phyloP scores from a whole-genome alignment of 352 stramenopile genomes.

The Achlya hypogyna region DNA sequence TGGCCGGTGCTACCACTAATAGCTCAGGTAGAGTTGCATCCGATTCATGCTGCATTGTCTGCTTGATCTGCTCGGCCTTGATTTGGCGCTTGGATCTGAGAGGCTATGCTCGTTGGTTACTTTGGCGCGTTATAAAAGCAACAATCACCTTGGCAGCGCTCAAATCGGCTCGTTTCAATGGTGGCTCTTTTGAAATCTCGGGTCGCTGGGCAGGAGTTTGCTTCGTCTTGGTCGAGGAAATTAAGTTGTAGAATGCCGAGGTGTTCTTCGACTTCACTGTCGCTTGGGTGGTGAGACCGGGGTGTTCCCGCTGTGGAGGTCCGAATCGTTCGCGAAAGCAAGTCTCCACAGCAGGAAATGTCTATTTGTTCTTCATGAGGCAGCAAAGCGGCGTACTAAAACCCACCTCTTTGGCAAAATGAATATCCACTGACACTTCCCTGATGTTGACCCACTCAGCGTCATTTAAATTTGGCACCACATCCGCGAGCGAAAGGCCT shows the following conservation, averaged over 20 bases:
- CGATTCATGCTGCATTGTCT: no score
- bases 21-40: no score
- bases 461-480: constrained; percentile 13
- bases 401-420: no score
- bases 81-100: neutral
- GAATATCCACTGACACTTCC: neutral
- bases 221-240: constrained; percentile 1
- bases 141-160: no score
- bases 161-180: no score
- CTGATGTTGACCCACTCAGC: neutral
- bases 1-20: no score
- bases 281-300: neutral
- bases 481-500: constrained; percentile 5
- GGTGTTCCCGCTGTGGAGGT: neutral
- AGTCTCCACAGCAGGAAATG: neutral
- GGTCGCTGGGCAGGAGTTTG: neutral
- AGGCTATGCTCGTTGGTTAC: no score
- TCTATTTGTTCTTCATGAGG: neutral
- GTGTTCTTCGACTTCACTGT: neutral
- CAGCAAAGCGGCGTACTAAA: no score
- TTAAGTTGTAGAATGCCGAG: constrained; percentile 3
- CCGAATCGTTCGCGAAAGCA: neutral
- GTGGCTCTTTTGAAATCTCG: no score
- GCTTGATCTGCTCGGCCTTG: neutral
- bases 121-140: no score